Evolutionary conservation across 805 yeast species (phyloP).

Genomic region (Candida sithepensis): DNA sequence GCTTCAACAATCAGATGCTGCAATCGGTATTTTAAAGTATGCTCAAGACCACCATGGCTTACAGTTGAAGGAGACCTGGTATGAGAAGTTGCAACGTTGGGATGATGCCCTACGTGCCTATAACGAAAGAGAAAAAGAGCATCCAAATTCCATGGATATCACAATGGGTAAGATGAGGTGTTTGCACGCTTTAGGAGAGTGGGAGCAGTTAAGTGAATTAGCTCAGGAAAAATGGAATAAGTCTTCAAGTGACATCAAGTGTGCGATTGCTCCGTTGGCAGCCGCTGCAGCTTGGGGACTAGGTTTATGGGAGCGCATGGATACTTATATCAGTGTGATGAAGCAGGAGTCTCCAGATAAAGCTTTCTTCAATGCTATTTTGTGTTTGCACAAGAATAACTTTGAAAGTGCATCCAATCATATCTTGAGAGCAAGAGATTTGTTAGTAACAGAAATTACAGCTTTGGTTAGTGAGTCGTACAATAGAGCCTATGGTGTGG

Average conservation of each 20-base stretch:
- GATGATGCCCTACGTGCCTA: slow-evolving; percentile 94
- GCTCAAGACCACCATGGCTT: slow-evolving; percentile 89
- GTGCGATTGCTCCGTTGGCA: slow-evolving; percentile 92
- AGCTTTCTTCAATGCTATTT: slow-evolving; percentile 89
- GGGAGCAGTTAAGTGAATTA: slow-evolving; percentile 86
- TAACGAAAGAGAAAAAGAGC: slow-evolving; percentile 65
- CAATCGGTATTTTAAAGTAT: slow-evolving; percentile 92
- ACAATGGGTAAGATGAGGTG: slow-evolving; percentile 98
- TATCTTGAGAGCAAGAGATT: slow-evolving; percentile 80
- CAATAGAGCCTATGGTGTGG: slow-evolving; percentile 94
- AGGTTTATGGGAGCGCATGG: slow-evolving; percentile 96
- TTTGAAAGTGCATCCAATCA: slow-evolving; percentile 78
- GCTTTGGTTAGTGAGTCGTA: slow-evolving; percentile 95
- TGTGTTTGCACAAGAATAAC: slow-evolving; percentile 80
- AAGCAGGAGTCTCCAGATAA: slow-evolving; percentile 89
- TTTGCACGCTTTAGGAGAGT: slow-evolving; percentile 96
- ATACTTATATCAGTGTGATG: slow-evolving; percentile 84
- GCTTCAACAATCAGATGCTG: slow-evolving; percentile 95
- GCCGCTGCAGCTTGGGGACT: slow-evolving; percentile 99
- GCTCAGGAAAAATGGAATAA: slow-evolving; percentile 84
- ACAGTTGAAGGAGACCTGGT: slow-evolving; percentile 96
- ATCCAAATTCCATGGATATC: slow-evolving; percentile 74
- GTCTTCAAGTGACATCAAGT: slow-evolving; percentile 66
- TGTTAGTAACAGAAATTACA: slow-evolving; percentile 87
- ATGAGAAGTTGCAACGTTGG: slow-evolving; percentile 95